Conservation (phyloP, 192 early-diverging fungal species). For the Entomortierella beljakovae region DNA sequence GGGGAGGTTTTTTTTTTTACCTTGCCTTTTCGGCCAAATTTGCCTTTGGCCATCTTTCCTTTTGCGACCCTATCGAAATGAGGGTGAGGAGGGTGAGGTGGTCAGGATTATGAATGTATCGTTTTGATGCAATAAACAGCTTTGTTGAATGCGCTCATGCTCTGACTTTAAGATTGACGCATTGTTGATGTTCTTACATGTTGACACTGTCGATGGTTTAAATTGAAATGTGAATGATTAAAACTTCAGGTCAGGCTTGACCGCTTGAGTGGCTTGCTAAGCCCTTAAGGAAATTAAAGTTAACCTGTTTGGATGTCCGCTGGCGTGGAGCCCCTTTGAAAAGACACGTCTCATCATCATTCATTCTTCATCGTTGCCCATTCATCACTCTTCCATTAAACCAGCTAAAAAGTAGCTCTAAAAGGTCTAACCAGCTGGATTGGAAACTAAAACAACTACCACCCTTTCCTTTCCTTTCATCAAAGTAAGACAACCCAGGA, state of each 20-base stretch:
- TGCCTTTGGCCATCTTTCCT: constrained; percentile 17
- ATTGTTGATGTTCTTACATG: background rate
- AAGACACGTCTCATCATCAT: background rate
- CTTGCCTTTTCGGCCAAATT: constrained; percentile 35
- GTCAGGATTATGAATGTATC: background rate
- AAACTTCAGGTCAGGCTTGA: too few relatives aligned
- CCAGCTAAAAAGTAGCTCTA: too few relatives aligned
- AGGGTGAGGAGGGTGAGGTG: background rate
- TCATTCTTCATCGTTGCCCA: background rate
- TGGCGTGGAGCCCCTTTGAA: background rate
- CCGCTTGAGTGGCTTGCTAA: too few relatives aligned
- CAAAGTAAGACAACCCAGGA: background rate
- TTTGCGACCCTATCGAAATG: constrained; percentile 30
- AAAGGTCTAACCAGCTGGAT: background rate
- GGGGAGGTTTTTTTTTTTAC: constrained; percentile 1
- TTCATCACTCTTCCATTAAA: background rate
- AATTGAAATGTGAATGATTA: background rate
- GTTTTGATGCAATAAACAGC: background rate
- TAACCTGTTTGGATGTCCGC: background rate
- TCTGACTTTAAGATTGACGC: background rate
- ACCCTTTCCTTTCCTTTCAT: background rate
- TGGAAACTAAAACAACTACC: background rate
- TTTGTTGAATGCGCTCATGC: background rate
- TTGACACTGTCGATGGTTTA: background rate
- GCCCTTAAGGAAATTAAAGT: background rate